Base-by-base conservation (phyloP, 495 filamentous ascomycete genomes). In the Parathielavia appendiculata region DNA sequence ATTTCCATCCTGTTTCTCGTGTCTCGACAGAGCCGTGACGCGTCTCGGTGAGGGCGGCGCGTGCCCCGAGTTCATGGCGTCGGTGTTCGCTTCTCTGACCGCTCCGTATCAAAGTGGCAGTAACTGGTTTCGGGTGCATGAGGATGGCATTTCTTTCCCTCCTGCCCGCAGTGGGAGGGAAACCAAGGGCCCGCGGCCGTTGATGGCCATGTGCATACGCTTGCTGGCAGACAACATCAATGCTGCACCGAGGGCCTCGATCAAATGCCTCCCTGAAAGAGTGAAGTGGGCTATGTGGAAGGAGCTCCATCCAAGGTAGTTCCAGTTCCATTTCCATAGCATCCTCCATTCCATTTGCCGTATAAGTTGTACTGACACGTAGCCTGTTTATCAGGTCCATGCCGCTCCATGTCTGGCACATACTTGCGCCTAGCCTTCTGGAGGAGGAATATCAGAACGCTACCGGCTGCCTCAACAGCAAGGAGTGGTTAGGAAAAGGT, bases 141-240 rank as follows among this genome's bases (percentile, higher is more conserved):
- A 52, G 9, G 49, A 23, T 8, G 14, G n/a, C 32, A 34, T 51
- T 30, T 0, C 2, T 0, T 53, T 52, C 19, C 56, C 49, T 8
- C 48, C 10, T 0, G 32, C 40, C 1, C 51, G 38, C 26, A 44
- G 55, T 44, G 17, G 19, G 10, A 36, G 1, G 26, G 39, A 54
- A 0, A 20, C 32, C 3, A 61, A 56, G 23, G 66, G 69, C 13
- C 54, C 52, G 1, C 62, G 65, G 9, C 59, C 67, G 54, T 54
- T 73, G 6, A 19, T 62, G 7, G 61, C 65, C 16, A 71, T 68
- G 56, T 46, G 46, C 4, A 32, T 62, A 13, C 50, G 55, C 26
- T 57, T 66, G 40, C 51, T 69, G 48, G 56, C 58, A 0, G 45
- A 66, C 16, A 64, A 68, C 51, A 17, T 69, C 12, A 23, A 11